Evolutionary conservation across 208 protist species (phyloP).

Genomic region (Leishmania tarentolae): DNA sequence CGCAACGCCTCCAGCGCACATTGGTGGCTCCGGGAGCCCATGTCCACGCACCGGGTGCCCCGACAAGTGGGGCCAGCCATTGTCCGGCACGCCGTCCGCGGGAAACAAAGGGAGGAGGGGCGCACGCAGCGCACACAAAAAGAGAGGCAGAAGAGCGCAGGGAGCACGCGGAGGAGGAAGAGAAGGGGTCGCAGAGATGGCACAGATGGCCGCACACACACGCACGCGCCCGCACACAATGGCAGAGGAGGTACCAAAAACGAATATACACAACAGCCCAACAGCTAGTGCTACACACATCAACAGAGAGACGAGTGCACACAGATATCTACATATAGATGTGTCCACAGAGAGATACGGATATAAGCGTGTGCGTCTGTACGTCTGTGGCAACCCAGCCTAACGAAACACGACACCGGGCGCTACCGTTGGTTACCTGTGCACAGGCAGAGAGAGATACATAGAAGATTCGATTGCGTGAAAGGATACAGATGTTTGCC

Average conservation of each 20-base stretch:
- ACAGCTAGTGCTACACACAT: neutral
- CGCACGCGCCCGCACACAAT: neutral
- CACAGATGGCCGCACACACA: neutral
- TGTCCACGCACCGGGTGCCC: neutral
- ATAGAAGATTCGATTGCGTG: too few species aligned
- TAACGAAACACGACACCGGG: too few species aligned
- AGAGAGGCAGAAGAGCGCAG: neutral
- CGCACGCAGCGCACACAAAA: neutral
- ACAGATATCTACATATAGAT: too few species aligned
- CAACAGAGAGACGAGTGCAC: too few species aligned
- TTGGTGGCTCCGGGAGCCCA: neutral
- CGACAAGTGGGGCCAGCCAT: neutral
- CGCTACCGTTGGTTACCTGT: too few species aligned
- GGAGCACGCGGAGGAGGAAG: neutral
- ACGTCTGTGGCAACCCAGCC: too few species aligned
- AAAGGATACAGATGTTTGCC: constrained; percentile 5
- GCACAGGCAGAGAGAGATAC: constrained; percentile 10
- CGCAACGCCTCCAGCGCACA: neutral
- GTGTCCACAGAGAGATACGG: too few species aligned
- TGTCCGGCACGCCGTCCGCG: neutral
- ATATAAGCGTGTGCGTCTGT: too few species aligned
- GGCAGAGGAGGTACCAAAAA: neutral
- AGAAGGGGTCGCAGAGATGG: neutral
- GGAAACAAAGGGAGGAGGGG: neutral
- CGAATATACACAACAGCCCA: neutral